A percentile compares a stretch with the other conserved stretches of the same genome.
phyloP scores from a whole-genome alignment of 768 basidiomycete genomes.

The Lepiota subincarnata region DNA sequence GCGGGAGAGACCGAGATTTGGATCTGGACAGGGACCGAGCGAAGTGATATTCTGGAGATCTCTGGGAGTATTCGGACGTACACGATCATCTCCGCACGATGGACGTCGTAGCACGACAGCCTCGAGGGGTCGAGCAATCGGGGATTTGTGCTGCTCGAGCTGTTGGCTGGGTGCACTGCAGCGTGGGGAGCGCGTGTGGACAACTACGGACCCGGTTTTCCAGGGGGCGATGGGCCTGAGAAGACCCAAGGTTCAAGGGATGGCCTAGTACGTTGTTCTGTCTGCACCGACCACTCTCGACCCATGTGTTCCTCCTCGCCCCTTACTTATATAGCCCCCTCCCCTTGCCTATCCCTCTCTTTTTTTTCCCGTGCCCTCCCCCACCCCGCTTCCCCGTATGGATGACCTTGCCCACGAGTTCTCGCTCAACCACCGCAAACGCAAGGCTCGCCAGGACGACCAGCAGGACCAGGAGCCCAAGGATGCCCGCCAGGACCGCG shows the following conservation, averaged over 20 bases:
- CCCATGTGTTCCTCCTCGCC: constrained; percentile 42
- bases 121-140: constrained; percentile 4
- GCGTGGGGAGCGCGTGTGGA: constrained; percentile 12
- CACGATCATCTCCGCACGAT: constrained; percentile 13
- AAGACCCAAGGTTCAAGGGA: not conserved
- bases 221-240: constrained; percentile 13
- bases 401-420: constrained; percentile 57
- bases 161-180: constrained; percentile 5
- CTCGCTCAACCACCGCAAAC: constrained; percentile 56
- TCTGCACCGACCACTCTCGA: constrained; percentile 19
- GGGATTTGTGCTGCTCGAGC: constrained; percentile 3
- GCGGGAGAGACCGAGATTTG: constrained; percentile 4
- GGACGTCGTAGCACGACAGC: not conserved
- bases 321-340: constrained; percentile 33
- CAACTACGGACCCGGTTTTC: constrained; percentile 13
- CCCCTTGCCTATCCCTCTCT: constrained; percentile 21
- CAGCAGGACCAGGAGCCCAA: constrained; percentile 22
- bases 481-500: constrained; percentile 36
- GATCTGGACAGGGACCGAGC: constrained; percentile 1
- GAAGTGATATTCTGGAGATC: not conserved
- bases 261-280: constrained; percentile 5
- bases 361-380: constrained; percentile 23
- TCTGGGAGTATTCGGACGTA: constrained; percentile 4
- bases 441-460: constrained; percentile 60
- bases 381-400: constrained; percentile 33